phyloP scores from a whole-genome alignment of 768 basidiomycete genomes.

The Russula dissimulans region DNA sequence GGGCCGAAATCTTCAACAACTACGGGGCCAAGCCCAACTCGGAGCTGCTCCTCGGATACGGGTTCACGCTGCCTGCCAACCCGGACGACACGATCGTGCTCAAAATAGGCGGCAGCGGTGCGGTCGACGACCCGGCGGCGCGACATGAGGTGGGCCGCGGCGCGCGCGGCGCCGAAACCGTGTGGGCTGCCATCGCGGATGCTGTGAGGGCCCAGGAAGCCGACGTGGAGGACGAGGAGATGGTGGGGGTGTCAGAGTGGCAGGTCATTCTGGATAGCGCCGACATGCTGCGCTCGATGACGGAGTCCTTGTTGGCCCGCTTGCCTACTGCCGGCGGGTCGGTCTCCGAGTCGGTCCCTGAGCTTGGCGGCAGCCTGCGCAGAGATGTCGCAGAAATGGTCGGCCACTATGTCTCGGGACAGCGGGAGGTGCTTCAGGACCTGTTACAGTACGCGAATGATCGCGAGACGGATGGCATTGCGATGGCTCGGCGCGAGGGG shows the following conservation, averaged over 20 bases:
- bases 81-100: conserved; percentile 83
- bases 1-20: conserved; percentile 74
- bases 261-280: conserved; percentile 66
- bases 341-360: neutral
- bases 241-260: conserved; percentile 22
- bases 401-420: conserved; percentile 48
- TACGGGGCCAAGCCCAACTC: conserved; percentile 89
- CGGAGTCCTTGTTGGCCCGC: conserved; percentile 38
- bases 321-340: conserved; percentile 31
- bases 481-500: conserved; percentile 41
- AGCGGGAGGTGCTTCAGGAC: conserved; percentile 25
- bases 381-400: conserved; percentile 58
- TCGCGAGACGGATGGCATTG: conserved; percentile 40
- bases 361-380: conserved; percentile 28
- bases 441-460: conserved; percentile 40
- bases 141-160: conserved; percentile 59
- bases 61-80: conserved; percentile 72
- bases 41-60: conserved; percentile 86
- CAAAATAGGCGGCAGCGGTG: conserved; percentile 48
- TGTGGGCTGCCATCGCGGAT: conserved; percentile 49
- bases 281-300: conserved; percentile 59
- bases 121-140: conserved; percentile 16
- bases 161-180: conserved; percentile 42
- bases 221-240: conserved; percentile 8
- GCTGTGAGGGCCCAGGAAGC: conserved; percentile 24